phyloP scores from a whole-genome alignment of 2,329 filamentous ascomycete species.

The Colletotrichum sublineola region DNA sequence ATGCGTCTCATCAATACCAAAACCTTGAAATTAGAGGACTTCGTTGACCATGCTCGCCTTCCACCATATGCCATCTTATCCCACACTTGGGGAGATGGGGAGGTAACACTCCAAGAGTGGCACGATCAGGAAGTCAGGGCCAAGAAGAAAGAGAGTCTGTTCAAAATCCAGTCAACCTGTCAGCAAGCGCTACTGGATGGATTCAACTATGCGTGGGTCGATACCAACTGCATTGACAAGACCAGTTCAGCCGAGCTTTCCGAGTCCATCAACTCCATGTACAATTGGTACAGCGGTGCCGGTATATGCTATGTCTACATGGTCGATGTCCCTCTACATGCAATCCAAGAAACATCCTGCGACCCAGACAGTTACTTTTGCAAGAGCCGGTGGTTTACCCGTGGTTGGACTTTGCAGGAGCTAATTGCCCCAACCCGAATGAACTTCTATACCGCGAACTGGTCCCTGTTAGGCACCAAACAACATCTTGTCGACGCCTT shows the following conservation, averaged over 20 bases:
- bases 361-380: not conserved
- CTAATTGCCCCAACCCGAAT: conserved; percentile 33
- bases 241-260: conserved; percentile 26
- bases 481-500: not conserved
- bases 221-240: conserved; percentile 33
- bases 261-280: conserved; percentile 41
- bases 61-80: conserved; percentile 40
- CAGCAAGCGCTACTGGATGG: not conserved
- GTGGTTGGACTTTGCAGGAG: conserved; percentile 43
- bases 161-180: conserved; percentile 3
- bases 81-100: conserved; percentile 36
- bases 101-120: conserved; percentile 33
- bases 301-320: conserved; percentile 45
- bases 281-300: conserved; percentile 41
- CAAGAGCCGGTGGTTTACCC: conserved; percentile 38
- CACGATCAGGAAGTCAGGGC: rapidly evolving
- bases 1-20: conserved; percentile 26
- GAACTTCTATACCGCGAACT: conserved; percentile 35
- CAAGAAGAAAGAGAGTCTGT: not conserved
- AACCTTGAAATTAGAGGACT: conserved; percentile 3
- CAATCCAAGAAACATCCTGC: no score
- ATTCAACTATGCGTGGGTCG: not conserved
- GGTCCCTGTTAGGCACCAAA: conserved; percentile 13
- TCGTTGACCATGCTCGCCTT: not conserved
- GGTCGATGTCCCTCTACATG: conserved; percentile 28